Evolutionary conservation across 1,139 yeast species (phyloP).

Genomic region (Suhomyces bolitotheri): DNA sequence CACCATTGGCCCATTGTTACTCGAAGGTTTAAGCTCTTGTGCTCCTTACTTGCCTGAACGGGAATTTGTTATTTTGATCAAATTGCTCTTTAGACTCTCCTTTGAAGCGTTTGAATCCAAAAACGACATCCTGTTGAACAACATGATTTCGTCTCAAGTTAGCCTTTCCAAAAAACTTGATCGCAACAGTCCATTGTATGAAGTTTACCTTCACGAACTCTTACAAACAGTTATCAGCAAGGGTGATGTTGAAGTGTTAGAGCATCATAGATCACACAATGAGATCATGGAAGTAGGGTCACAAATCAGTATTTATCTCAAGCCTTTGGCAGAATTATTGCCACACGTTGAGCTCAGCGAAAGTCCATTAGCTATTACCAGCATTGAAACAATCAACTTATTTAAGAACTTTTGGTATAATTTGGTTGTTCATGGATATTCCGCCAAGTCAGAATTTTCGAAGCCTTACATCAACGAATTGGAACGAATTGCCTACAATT

Average conservation of each 20-base stretch:
- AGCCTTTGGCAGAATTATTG: slow-evolving; percentile 73
- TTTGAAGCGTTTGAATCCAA: slow-evolving; percentile 36
- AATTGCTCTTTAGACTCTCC: slow-evolving; percentile 44
- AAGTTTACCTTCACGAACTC: slow-evolving; percentile 62
- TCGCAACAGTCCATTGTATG: slow-evolving; percentile 50
- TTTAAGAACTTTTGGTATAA: slow-evolving; percentile 95
- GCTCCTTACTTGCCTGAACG: slow-evolving; percentile 59
- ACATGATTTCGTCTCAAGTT: slow-evolving; percentile 50
- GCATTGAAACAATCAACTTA: slow-evolving; percentile 50
- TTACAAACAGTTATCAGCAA: slow-evolving; percentile 67
- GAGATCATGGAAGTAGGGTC: slow-evolving; percentile 78
- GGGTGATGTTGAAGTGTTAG: slow-evolving; percentile 80
- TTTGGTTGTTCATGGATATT: slow-evolving; percentile 87
- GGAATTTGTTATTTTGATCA: slow-evolving; percentile 57
- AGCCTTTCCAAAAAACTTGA: slow-evolving; percentile 51
- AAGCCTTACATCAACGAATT: slow-evolving; percentile 49
- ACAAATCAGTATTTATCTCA: slow-evolving; percentile 66
- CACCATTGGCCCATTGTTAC: slow-evolving; percentile 41
- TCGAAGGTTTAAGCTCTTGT: slow-evolving; percentile 59
- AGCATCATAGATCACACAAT: slow-evolving; percentile 78
- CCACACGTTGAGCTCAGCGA: slow-evolving; percentile 55
- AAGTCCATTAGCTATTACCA: slow-evolving; percentile 38
- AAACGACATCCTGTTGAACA: slow-evolving; percentile 33
- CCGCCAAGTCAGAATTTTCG: slow-evolving; percentile 58
- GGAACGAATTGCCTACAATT: slow-evolving; percentile 73